Percentiles rank a stretch among this genome's conserved stretches.
Conservation (phyloP, 208 protist genomes). For the Acanthamoeba sp. region DNA sequence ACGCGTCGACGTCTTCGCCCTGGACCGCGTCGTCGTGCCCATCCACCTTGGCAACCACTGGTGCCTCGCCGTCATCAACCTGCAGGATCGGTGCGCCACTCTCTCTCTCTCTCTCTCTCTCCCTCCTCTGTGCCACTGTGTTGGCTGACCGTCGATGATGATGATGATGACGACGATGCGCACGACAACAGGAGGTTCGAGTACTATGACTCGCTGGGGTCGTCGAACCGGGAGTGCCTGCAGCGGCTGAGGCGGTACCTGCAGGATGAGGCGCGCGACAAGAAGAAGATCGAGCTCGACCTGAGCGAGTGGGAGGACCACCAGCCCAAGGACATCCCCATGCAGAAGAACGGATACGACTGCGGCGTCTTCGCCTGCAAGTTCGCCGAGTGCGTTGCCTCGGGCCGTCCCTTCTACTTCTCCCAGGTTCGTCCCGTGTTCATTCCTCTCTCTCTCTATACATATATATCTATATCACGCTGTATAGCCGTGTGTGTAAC, state of each 20-base stretch:
- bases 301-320: conserved; percentile 73
- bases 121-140: background rate
- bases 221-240: conserved; percentile 55
- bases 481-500: no score
- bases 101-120: background rate
- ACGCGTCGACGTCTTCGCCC: conserved; percentile 81
- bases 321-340: conserved; percentile 78
- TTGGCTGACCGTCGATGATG: no score
- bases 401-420: conserved; percentile 73
- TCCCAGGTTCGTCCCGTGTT: no score
- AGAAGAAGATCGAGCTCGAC: conserved; percentile 61
- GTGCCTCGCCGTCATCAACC: conserved; percentile 87
- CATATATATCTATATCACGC: no score
- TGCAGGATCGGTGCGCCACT: conserved; percentile 37
- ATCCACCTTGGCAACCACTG: conserved; percentile 86
- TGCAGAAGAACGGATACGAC: conserved; percentile 83
- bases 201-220: conserved; percentile 86
- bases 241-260: conserved; percentile 5
- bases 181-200: conserved; percentile 80
- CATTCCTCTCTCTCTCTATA: no score
- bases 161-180: no score
- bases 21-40: conserved; percentile 86
- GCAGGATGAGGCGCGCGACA: conserved; percentile 50
- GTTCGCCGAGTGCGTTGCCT: conserved; percentile 79
- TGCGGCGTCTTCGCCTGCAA: conserved; percentile 85